phyloP scores from a whole-genome alignment of 495 filamentous ascomycete genomes.

The Aspergillus hancockii region DNA sequence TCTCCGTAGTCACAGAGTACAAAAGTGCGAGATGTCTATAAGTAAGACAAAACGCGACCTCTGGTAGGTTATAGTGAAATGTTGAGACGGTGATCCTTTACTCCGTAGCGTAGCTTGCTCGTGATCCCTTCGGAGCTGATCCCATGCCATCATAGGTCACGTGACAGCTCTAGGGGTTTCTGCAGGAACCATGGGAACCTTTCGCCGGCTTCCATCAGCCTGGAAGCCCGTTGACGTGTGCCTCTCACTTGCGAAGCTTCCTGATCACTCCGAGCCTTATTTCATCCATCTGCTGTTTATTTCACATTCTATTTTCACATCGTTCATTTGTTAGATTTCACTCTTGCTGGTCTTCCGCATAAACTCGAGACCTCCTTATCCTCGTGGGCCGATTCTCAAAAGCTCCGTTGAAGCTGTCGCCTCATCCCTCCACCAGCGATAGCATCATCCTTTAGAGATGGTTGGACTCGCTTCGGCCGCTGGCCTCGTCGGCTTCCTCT shows the following conservation, averaged over 20 bases:
- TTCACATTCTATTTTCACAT: slow-evolving; percentile 22
- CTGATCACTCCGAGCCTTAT: slow-evolving; percentile 35
- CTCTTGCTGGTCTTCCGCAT: slow-evolving; percentile 14
- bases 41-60: neutral
- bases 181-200: slow-evolving; percentile 26
- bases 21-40: neutral
- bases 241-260: slow-evolving; percentile 40
- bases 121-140: slow-evolving; percentile 5
- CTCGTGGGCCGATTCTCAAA: slow-evolving; percentile 24
- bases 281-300: slow-evolving; percentile 31
- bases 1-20: neutral
- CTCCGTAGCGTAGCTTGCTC: neutral
- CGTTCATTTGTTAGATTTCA: slow-evolving; percentile 18
- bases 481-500: slow-evolving; percentile 92
- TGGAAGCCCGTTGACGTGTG: slow-evolving; percentile 46
- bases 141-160: slow-evolving; percentile 19
- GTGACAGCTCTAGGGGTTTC: slow-evolving; percentile 26
- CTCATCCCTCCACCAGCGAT: slow-evolving; percentile 35
- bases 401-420: slow-evolving; percentile 43
- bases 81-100: too few species aligned
- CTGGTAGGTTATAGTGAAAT: neutral
- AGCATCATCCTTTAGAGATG: slow-evolving; percentile 55
- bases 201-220: slow-evolving; percentile 30
- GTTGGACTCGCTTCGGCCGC: slow-evolving; percentile 91
- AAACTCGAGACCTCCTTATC: slow-evolving; percentile 3